Evolutionary conservation across 192 early-diverging fungal genomes (phyloP).

Genomic region (Thoreauomyces humboldtii): DNA sequence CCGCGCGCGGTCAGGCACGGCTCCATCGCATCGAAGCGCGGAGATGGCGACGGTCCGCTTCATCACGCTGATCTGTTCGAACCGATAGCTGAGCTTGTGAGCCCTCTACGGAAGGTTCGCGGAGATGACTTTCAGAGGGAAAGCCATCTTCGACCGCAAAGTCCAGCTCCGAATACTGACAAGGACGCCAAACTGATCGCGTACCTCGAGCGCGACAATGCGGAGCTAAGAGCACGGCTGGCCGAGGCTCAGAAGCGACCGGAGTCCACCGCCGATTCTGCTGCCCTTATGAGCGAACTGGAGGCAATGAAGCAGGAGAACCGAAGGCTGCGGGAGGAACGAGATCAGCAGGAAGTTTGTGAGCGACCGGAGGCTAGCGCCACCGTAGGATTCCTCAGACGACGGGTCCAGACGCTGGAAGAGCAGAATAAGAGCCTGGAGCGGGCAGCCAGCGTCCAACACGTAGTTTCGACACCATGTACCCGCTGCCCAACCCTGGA

Average conservation of each 20-base stretch:
- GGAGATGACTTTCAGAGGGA: too few species aligned
- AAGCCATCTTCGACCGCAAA: too few species aligned
- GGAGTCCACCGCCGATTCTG: not conserved
- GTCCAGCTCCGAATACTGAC: too few species aligned
- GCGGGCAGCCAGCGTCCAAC: conserved; percentile 71
- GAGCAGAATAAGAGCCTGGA: conserved; percentile 42
- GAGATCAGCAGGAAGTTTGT: not conserved
- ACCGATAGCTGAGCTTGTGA: too few species aligned
- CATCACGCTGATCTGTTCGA: too few species aligned
- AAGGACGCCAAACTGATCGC: too few species aligned
- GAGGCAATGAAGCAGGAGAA: not conserved
- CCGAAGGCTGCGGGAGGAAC: not conserved
- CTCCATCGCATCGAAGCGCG: too few species aligned
- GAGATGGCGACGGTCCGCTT: too few species aligned
- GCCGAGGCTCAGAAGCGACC: not conserved
- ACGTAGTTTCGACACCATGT: too few species aligned
- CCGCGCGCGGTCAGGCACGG: too few species aligned
- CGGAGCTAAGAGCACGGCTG: not conserved
- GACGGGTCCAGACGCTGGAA: conserved; percentile 64
- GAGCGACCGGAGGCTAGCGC: not conserved
- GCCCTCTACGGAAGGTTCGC: too few species aligned
- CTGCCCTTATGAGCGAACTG: not conserved
- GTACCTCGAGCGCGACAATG: conserved; percentile 3
- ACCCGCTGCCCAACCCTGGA: conserved; percentile 66
- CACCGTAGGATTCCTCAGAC: conserved; percentile 44